Evolutionary conservation across 2,329 filamentous ascomycete genomes (phyloP).

Genomic region (Cercospora sp.): DNA sequence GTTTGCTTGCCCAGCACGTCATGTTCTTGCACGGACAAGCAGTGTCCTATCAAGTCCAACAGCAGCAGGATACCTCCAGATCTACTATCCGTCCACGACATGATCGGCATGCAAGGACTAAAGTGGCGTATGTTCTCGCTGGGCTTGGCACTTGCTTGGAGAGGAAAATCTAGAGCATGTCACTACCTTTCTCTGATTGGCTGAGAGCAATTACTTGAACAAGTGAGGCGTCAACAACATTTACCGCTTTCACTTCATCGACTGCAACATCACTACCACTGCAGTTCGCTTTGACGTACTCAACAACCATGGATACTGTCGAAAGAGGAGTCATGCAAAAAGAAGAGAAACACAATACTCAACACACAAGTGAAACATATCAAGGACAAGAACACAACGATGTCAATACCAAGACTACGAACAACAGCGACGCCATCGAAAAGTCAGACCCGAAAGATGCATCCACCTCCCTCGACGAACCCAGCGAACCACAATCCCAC

Average conservation of each 20-base stretch:
- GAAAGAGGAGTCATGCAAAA: slow-evolving; percentile 25
- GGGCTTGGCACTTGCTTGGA: background rate
- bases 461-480: too few species aligned
- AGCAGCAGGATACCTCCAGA: too few species aligned
- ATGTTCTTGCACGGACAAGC: background rate
- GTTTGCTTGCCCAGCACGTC: too few species aligned
- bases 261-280: background rate
- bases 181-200: slow-evolving; percentile 1
- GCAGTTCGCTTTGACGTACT: too few species aligned
- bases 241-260: background rate
- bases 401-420: background rate
- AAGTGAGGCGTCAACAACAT: background rate
- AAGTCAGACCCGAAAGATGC: background rate
- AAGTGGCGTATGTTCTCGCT: background rate
- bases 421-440: background rate
- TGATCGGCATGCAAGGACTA: background rate
- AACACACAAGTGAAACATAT: background rate
- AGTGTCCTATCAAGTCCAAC: background rate
- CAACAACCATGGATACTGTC: slow-evolving; percentile 24
- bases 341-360: slow-evolving; percentile 5
- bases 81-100: background rate
- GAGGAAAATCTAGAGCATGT: background rate
- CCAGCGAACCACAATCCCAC: too few species aligned
- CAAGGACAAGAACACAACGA: background rate
- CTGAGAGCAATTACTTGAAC: background rate